Percentiles rank a stretch among this genome's conserved stretches.
phyloP scores from a whole-genome alignment of 306 rosid species.

The Pyrus communis region DNA sequence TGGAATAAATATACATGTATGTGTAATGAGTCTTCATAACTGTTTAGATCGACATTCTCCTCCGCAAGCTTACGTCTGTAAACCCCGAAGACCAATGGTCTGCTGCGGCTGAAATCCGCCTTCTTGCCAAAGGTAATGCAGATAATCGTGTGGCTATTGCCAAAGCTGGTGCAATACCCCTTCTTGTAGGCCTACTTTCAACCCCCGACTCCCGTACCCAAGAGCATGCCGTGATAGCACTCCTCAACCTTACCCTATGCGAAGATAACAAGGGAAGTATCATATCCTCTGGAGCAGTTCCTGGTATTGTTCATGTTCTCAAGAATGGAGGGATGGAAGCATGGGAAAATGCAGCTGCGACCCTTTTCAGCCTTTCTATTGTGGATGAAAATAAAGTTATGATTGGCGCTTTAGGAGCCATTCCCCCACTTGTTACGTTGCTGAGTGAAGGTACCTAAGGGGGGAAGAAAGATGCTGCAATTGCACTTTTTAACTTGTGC shows the following conservation, averaged over 20 bases:
- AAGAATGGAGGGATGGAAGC: constrained; percentile 98
- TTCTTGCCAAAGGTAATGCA: constrained; percentile 90
- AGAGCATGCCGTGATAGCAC: constrained; percentile 99
- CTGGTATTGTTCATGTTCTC: constrained; percentile 88
- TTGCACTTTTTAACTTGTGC: constrained; percentile 93
- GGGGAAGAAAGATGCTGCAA: constrained; percentile 97
- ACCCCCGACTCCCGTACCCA: constrained; percentile 82
- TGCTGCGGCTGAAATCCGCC: constrained; percentile 96
- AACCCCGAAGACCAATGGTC: constrained; percentile 73
- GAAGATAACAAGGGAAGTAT: constrained; percentile 88
- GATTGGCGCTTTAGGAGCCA: constrained; percentile 88
- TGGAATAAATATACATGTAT: no score
- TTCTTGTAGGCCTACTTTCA: constrained; percentile 69
- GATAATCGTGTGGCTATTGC: constrained; percentile 96
- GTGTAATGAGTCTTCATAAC: no score
- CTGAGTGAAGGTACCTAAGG: constrained; percentile 90
- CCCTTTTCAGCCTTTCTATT: constrained; percentile 96
- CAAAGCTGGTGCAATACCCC: constrained; percentile 96
- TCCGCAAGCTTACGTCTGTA: constrained; percentile 56
- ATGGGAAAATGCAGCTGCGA: constrained; percentile 95
- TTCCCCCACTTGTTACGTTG: constrained; percentile 77
- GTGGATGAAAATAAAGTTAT: constrained; percentile 80
- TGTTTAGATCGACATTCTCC: constrained; percentile 32
- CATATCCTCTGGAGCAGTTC: constrained; percentile 75
- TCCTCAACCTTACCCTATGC: constrained; percentile 86